A percentile compares a stretch with the other conserved stretches of the same genome.
Evolutionary conservation across 1,284 basidiomycete species (phyloP).

Genomic region (Trametes hirsuta): DNA sequence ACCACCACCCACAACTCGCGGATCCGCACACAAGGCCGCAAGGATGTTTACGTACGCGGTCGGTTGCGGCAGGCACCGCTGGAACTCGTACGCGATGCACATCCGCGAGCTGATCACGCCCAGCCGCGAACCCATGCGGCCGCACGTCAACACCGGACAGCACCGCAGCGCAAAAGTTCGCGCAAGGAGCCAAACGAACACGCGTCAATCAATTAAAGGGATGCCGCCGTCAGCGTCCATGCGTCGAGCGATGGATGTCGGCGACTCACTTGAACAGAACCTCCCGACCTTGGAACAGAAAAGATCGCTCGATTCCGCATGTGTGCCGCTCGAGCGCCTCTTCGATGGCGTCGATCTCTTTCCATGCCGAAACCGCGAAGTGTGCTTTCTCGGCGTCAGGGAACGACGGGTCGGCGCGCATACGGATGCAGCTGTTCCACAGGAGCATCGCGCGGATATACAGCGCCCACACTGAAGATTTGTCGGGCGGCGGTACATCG

Average conservation of each 20-base stretch:
- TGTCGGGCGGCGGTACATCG: slow-evolving; percentile 40
- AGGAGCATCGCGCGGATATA: slow-evolving; percentile 69
- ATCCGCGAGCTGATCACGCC: slow-evolving; percentile 57
- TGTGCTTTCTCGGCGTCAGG: slow-evolving; percentile 54
- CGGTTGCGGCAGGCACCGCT: slow-evolving; percentile 62
- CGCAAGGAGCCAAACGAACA: not conserved
- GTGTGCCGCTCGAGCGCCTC: slow-evolving; percentile 63
- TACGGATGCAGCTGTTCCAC: slow-evolving; percentile 71
- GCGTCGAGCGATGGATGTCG: not conserved
- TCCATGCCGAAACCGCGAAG: slow-evolving; percentile 69
- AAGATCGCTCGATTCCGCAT: slow-evolving; percentile 66
- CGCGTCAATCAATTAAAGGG: not conserved
- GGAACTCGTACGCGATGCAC: slow-evolving; percentile 72
- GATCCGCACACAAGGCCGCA: not conserved
- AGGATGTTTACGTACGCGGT: slow-evolving; percentile 49
- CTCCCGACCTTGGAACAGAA: slow-evolving; percentile 71
- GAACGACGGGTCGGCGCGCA: slow-evolving; percentile 47
- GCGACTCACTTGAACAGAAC: slow-evolving; percentile 74
- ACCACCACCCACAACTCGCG: slow-evolving; percentile 24
- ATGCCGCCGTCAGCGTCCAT: not conserved
- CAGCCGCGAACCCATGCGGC: not conserved
- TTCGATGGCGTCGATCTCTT: slow-evolving; percentile 69
- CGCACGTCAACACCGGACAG: slow-evolving; percentile 1
- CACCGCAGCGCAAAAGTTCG: not conserved
- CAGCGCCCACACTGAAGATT: slow-evolving; percentile 73